Conservation (phyloP, 2,329 filamentous ascomycete genomes). For the Hymenoscyphus repandus region DNA sequence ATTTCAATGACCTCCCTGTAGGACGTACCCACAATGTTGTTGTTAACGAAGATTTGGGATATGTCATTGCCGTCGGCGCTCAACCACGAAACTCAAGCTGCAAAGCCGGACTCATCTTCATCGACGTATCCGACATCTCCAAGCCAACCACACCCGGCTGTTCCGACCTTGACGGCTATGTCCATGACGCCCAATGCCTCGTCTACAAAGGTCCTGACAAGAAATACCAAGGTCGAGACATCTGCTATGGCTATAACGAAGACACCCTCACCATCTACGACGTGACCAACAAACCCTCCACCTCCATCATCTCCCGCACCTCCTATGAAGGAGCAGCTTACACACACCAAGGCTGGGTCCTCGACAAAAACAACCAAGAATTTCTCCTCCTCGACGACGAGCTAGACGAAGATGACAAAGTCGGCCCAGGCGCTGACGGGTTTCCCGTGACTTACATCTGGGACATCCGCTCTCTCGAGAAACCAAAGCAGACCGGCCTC, state of each 20-base stretch:
- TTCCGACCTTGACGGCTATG: slow-evolving; percentile 38
- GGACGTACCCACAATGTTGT: slow-evolving; percentile 40
- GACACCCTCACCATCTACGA: slow-evolving; percentile 41
- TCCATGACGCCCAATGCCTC: slow-evolving; percentile 40
- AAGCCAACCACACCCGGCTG: slow-evolving; percentile 44
- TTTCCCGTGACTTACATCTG: slow-evolving; percentile 47
- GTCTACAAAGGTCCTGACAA: slow-evolving; percentile 20
- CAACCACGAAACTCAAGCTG: slow-evolving; percentile 35
- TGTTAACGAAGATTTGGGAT: slow-evolving; percentile 34
- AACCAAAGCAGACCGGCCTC: slow-evolving; percentile 37
- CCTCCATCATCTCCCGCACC: slow-evolving; percentile 41
- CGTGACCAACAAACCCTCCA: slow-evolving; percentile 35
- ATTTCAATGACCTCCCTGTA: slow-evolving; percentile 30
- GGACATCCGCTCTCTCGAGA: slow-evolving; percentile 37
- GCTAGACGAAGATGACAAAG: slow-evolving; percentile 39
- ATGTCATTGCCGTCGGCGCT: slow-evolving; percentile 34
- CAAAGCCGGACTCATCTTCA: slow-evolving; percentile 43
- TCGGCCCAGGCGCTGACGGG: slow-evolving; percentile 37
- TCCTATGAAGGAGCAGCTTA: slow-evolving; percentile 45
- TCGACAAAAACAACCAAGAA: slow-evolving; percentile 6
- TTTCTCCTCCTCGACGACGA: slow-evolving; percentile 15
- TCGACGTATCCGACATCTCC: slow-evolving; percentile 42
- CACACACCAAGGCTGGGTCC: slow-evolving; percentile 43
- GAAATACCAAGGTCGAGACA: slow-evolving; percentile 17
- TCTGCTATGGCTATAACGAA: slow-evolving; percentile 21